Base-by-base conservation (phyloP, 2,329 filamentous ascomycete species). In the Ophiognomonia clavigignenti-juglandacearum region DNA sequence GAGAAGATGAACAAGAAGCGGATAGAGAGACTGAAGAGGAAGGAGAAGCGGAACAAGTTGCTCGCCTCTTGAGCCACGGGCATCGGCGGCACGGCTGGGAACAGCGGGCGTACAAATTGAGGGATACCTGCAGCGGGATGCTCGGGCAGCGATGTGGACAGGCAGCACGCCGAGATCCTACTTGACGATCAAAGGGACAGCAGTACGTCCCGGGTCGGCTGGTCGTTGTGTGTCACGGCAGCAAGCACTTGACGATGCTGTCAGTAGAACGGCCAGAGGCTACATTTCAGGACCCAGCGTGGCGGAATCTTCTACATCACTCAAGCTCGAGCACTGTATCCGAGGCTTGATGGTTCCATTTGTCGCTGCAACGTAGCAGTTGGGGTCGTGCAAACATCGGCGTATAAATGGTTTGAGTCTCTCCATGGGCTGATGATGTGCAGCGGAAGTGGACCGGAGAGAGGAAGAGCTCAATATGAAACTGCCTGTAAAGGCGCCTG, bases 1-100 rank as follows among this genome's bases (percentile, higher is more conserved):
- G 88, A 90, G 71, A 97, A 93, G 74, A 97, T 98, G 93, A 92
- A 97, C 72, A 83, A 81, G 69, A 97, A 96, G 77, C 79, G 91
- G 52, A 85, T 97, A 11, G 93, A 98, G 70, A 81, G 93, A 58
- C 69, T 96, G 67, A 96, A 90, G 83, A 81, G 91, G 63, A 87
- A 89, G 68, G 93, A 98, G 75, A 97, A 97, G 83, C 83, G 93
- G 63, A 98, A 92, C 69, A 93, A 92, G 73, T 70, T 89, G 64
- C 63, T 86, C 59, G 83, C 84, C 64, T 84, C 81, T 51, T 85
- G 72, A 78, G 46, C n/a, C 24, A 26, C 24, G 24, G 34, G 24
- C n/a, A n/a, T n/a, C n/a, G n/a, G n/a, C n/a, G n/a, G n/a, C n/a
- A n/a, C n/a, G n/a, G n/a, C n/a, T n/a, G n/a, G n/a, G n/a, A n/a